Percentiles rank a stretch among this genome's conserved stretches.
phyloP scores from a whole-genome alignment of 495 filamentous ascomycete genomes.

The Neurospora sp. region DNA sequence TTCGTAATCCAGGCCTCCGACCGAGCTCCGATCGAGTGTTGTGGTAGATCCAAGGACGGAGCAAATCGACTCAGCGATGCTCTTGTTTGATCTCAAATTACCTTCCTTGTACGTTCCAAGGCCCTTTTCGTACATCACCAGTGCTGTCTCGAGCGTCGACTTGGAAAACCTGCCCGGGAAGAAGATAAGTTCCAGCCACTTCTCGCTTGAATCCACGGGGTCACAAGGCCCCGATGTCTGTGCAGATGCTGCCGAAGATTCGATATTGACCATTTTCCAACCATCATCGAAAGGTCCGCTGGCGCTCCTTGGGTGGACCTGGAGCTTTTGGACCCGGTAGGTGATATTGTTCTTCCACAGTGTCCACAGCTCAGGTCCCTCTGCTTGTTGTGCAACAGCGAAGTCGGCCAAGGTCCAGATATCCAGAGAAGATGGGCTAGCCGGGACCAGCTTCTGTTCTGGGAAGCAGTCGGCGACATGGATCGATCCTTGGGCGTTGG shows the following conservation, averaged over 20 bases:
- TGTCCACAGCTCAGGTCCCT: slow-evolving; percentile 61
- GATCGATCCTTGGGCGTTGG: slow-evolving; percentile 49
- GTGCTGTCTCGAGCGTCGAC: slow-evolving; percentile 71
- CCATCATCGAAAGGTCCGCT: slow-evolving; percentile 52
- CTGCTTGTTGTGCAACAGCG: slow-evolving; percentile 40
- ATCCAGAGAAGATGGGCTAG: slow-evolving; percentile 58
- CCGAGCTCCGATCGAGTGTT: slow-evolving; percentile 45
- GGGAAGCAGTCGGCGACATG: slow-evolving; percentile 63
- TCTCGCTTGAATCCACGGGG: slow-evolving; percentile 51
- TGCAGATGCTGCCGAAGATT: slow-evolving; percentile 46
- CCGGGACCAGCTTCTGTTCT: slow-evolving; percentile 50
- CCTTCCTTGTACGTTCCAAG: slow-evolving; percentile 31
- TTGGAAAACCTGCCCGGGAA: slow-evolving; percentile 68
- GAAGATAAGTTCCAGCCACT: slow-evolving; percentile 68
- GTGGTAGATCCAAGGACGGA: slow-evolving; percentile 56
- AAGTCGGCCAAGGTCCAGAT: slow-evolving; percentile 88
- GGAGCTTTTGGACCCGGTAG: slow-evolving; percentile 55
- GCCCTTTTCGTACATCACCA: slow-evolving; percentile 62
- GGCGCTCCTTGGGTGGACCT: slow-evolving; percentile 23
- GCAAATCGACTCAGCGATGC: slow-evolving; percentile 58
- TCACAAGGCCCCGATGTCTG: slow-evolving; percentile 50
- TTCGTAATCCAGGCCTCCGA: slow-evolving; percentile 60
- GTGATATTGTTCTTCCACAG: slow-evolving; percentile 78
- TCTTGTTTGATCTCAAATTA: slow-evolving; percentile 33
- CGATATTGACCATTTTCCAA: slow-evolving; percentile 64